These are phyloP conservation scores for Coemansia javaensis DNA, from an alignment of 192 early-diverging fungal genomes.

Conservation along the genomic window DNA sequence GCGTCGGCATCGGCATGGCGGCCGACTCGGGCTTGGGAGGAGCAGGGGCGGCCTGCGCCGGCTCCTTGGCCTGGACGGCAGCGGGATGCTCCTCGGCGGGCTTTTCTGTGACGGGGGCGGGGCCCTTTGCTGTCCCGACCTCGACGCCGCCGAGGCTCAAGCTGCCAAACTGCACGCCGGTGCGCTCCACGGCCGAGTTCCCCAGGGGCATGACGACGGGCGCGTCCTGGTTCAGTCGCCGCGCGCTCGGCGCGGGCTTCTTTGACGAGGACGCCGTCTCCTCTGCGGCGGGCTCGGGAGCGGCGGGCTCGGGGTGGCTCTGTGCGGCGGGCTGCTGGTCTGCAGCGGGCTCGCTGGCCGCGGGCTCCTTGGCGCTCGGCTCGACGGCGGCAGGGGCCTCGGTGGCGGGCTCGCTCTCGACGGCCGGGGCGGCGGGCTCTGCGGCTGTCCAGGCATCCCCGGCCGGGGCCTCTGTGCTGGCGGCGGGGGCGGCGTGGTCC, in stretches of 20 bases:
- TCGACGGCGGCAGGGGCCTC: slow-evolving; percentile 4
- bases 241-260: slow-evolving; percentile 34
- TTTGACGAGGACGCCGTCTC: slow-evolving; percentile 18
- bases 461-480: not conserved
- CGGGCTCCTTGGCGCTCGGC: slow-evolving; percentile 4
- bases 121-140: slow-evolving; percentile 44
- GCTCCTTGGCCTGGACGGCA: slow-evolving; percentile 14
- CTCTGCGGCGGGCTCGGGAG: slow-evolving; percentile 3
- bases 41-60: slow-evolving; percentile 6
- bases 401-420: not conserved
- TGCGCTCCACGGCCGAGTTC: slow-evolving; percentile 55
- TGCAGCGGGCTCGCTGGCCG: not conserved
- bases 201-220: slow-evolving; percentile 82
- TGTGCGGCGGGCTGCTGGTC: slow-evolving; percentile 3
- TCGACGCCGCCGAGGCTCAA: slow-evolving; percentile 54
- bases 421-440: slow-evolving; percentile 3
- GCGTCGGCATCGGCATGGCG: slow-evolving; percentile 1
- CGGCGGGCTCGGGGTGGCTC: slow-evolving; percentile 1
- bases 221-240: slow-evolving; percentile 83
- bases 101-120: slow-evolving; percentile 29
- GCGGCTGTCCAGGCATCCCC: slow-evolving; percentile 1
- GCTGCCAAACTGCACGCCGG: slow-evolving; percentile 79
- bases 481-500: slow-evolving; percentile 5
- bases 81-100: slow-evolving; percentile 20
- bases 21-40: not conserved